Percentiles rank a stretch among this genome's conserved stretches.
Conservation (phyloP, 148 eudicot genomes). For the Amaranthus hypochondriacus region DNA sequence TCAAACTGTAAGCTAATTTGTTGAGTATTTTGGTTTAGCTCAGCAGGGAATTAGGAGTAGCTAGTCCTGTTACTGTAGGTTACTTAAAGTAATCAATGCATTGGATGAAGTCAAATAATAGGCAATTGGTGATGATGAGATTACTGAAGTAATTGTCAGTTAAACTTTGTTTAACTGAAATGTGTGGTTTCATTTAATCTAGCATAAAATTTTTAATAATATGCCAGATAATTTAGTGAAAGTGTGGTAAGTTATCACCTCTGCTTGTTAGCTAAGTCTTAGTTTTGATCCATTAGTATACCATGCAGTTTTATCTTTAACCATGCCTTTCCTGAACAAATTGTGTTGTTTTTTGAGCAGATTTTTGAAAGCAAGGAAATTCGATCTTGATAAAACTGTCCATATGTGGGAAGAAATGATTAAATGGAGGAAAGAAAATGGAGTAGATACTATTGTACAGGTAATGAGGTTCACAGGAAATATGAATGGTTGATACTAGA, state of each 20-base stretch:
- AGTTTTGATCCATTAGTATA: conserved; percentile 11
- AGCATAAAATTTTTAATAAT: background rate
- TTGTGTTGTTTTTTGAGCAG: conserved; percentile 40
- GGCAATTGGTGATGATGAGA: background rate
- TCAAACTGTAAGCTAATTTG: background rate
- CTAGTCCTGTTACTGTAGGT: background rate
- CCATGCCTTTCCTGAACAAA: background rate
- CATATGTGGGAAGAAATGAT: conserved; percentile 99
- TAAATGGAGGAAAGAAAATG: conserved; percentile 85
- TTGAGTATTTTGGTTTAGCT: background rate
- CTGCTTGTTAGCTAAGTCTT: background rate
- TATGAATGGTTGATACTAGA: background rate
- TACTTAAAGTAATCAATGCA: background rate
- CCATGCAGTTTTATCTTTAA: background rate
- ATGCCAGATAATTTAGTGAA: background rate
- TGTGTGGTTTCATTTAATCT: background rate
- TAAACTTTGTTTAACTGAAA: background rate
- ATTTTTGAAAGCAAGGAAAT: conserved; percentile 95
- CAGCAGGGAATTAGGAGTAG: background rate
- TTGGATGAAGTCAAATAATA: background rate
- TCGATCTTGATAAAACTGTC: conserved; percentile 74
- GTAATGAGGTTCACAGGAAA: conserved; percentile 31
- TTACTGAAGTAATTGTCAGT: background rate
- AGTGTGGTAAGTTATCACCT: background rate
- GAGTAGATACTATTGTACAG: conserved; percentile 78